Base-by-base conservation (phyloP, 176 grass and related monocot genomes). In the Lolium multiflorum region DNA sequence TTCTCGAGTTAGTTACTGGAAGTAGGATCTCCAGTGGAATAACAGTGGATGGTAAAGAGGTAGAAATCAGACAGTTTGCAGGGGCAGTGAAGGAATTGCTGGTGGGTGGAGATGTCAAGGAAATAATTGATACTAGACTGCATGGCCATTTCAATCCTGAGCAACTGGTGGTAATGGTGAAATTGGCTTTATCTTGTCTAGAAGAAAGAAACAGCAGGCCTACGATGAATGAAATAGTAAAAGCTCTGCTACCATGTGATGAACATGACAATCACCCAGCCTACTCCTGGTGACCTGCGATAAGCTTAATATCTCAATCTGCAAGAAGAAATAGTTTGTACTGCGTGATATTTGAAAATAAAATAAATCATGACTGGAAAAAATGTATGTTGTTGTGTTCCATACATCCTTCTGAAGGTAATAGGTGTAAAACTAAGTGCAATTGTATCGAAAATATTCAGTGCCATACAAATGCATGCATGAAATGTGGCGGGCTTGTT, bases 1-100 rank as follows among this genome's bases (percentile, higher is more conserved):
- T 91, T 7, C 50, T 91, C 0, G 92, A 94, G 83, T 83, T 94
- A 7, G 28, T 89, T 11, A 89, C 47, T 2, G 89, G 92, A 20
- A 79, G 63, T 22, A 48, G 90, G 47, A 58, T 89, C 3, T 85
- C 81, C 2, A 55, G 28, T 22, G 43, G 59, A 49, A 38, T 41
- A n/a, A 25, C 44, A 10, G 61, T 48, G 46, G 11, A 28, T 15
- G 74, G 75, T 4, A 62, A 87, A 38, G 59, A 0, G 24, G 47
- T 24, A 35, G 72, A 82, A 20, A 13, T 87, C 41, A 37, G 78
- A 62, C 71, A 64, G 62, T 80, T 88, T 48, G 28, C 74, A 2
- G 60, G 28, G 57, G 25, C 31, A 20, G 51, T 89, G 75, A 84
- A 75, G 43, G 83, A 66, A 25, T 28, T 84, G 28, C 10, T 93